Conservation (phyloP, 23 red algal genomes). For the Gracilaria caudata region DNA sequence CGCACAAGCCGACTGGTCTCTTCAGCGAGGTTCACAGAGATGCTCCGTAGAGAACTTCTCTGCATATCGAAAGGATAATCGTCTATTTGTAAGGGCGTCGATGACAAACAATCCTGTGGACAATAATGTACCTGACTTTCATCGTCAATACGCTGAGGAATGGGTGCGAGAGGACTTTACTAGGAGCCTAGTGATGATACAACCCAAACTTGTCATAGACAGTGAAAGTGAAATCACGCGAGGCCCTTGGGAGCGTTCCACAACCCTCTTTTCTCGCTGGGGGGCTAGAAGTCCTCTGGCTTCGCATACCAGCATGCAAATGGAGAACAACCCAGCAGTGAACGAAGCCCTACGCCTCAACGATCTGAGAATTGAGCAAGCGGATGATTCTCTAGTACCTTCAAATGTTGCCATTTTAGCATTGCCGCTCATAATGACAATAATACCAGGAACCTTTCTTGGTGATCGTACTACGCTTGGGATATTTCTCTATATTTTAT, state of each 20-base stretch:
- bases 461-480: conserved; percentile 6
- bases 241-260: conserved; percentile 18
- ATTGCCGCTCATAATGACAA: conserved; percentile 31
- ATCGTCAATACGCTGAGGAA: conserved; percentile 32
- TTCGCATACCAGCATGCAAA: conserved; percentile 7
- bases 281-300: conserved; percentile 1
- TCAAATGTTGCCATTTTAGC: conserved; percentile 61
- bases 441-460: conserved; percentile 32
- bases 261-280: conserved; percentile 26
- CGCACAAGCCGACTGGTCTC: not conserved
- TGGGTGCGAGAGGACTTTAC: conserved; percentile 10
- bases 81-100: not conserved
- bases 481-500: conserved; percentile 36
- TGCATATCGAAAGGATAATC: not conserved
- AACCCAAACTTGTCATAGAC: not conserved
- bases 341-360: conserved; percentile 27
- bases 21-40: conserved; percentile 5
- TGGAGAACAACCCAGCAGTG: conserved; percentile 9
- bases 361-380: not conserved
- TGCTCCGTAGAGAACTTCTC: conserved; percentile 16
- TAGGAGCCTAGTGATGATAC: conserved; percentile 17
- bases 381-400: conserved; percentile 37
- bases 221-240: not conserved
- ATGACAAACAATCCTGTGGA: conserved; percentile 42
- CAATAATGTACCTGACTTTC: conserved; percentile 32